These are phyloP conservation scores for Stagonosporopsis rhizophila DNA, from an alignment of 2,329 filamentous ascomycete species.

Conservation along the genomic window DNA sequence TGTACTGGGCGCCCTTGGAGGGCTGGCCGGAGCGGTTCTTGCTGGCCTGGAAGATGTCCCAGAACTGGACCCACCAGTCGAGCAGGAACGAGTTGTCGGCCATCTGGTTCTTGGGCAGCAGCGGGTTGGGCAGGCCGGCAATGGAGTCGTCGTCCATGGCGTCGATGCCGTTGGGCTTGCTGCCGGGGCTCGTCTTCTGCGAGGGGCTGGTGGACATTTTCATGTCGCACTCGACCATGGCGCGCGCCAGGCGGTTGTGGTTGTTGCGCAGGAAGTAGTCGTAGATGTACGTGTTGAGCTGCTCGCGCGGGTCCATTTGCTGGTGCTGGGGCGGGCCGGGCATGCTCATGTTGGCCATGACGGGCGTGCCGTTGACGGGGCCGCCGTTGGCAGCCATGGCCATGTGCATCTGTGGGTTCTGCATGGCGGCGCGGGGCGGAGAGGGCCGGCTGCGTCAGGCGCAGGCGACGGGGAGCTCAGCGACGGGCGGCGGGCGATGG, in stretches of 20 bases:
- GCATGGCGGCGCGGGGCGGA: conserved; percentile 38
- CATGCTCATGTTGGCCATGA: conserved; percentile 66
- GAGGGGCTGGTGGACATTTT: conserved; percentile 69
- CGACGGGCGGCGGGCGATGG: too few relatives aligned
- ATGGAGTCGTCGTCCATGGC: conserved; percentile 83
- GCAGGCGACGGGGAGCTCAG: conserved; percentile 2
- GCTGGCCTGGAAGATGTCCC: conserved; percentile 91
- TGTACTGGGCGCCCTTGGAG: conserved; percentile 68
- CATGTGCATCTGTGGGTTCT: conserved; percentile 68
- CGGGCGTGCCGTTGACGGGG: conserved; percentile 69
- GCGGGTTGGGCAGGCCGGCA: conserved; percentile 81
- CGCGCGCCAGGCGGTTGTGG: conserved; percentile 83
- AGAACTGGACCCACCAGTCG: conserved; percentile 97
- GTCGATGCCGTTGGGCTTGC: conserved; percentile 70
- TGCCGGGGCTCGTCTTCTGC: conserved; percentile 67
- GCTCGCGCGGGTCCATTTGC: conserved; percentile 53
- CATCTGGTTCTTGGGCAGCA: conserved; percentile 65
- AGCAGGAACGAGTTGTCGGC: conserved; percentile 85
- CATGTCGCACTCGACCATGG: conserved; percentile 55
- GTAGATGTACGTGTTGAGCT: conserved; percentile 88
- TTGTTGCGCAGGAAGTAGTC: conserved; percentile 88
- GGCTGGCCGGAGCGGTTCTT: conserved; percentile 57
- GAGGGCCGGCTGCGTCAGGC: conserved; percentile 23
- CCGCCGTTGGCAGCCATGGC: conserved; percentile 68
- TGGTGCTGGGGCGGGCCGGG: conserved; percentile 40